Evolutionary conservation across 176 grass and related monocot genomes (phyloP).

Genomic region (Lolium perenne): DNA sequence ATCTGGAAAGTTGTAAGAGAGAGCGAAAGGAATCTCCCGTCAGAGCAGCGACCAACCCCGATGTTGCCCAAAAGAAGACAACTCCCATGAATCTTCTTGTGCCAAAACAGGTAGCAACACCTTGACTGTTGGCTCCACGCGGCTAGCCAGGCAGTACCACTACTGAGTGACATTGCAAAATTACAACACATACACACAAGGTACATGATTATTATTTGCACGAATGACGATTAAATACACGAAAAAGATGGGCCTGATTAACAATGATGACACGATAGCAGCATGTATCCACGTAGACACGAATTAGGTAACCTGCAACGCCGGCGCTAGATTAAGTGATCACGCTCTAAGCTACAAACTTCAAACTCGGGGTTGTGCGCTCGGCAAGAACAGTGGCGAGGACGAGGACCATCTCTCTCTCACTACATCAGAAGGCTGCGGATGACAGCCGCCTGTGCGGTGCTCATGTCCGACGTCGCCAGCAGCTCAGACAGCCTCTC

Average conservation of each 20-base stretch:
- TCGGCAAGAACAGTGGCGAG: slow-evolving; percentile 4
- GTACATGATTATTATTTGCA: slow-evolving; percentile 18
- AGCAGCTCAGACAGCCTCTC: slow-evolving; percentile 87
- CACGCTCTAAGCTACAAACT: slow-evolving; percentile 49
- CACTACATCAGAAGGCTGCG: slow-evolving; percentile 85
- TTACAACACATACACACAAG: neutral
- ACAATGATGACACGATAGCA: slow-evolving; percentile 7
- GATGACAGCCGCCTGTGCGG: slow-evolving; percentile 80
- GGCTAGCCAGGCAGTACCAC: neutral
- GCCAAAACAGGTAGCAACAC: slow-evolving; percentile 35
- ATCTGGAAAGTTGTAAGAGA: neutral
- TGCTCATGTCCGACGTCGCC: slow-evolving; percentile 72
- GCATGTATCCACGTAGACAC: slow-evolving; percentile 19
- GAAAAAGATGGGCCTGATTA: slow-evolving; percentile 41
- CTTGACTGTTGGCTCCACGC: neutral
- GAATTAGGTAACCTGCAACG: slow-evolving; percentile 43
- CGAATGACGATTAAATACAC: slow-evolving; percentile 49
- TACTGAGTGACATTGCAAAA: neutral
- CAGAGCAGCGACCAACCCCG: neutral
- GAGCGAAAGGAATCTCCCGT: neutral
- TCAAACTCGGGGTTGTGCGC: slow-evolving; percentile 8
- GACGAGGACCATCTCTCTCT: neutral
- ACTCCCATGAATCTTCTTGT: slow-evolving; percentile 29
- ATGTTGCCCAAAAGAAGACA: slow-evolving; percentile 13
- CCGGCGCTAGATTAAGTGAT: slow-evolving; percentile 40